Conservation (phyloP, 352 stramenopile species). For the Pythium vanterpoolii region DNA sequence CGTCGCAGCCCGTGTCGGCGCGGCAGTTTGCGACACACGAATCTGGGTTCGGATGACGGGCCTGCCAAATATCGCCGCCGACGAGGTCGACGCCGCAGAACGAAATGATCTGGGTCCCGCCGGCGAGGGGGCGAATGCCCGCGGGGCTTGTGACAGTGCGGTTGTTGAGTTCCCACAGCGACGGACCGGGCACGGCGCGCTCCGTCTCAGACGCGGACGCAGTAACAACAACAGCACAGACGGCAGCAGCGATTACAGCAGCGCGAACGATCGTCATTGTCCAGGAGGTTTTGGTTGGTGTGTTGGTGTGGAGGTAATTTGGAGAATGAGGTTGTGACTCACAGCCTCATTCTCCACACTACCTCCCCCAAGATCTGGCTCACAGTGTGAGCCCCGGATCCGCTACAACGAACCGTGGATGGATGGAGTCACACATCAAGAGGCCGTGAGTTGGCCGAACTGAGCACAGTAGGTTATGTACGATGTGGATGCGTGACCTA, state of each 20-base stretch:
- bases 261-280: background rate
- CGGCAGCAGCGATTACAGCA: background rate
- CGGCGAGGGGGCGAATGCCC: background rate
- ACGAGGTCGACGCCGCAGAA: conserved; percentile 1
- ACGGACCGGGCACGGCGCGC: background rate
- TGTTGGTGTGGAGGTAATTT: no score
- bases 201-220: no score
- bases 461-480: no score
- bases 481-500: no score
- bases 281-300: no score
- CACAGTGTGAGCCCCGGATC: no score
- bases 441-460: no score
- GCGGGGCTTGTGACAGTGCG: background rate
- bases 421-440: no score
- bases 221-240: background rate
- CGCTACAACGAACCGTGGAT: no score
- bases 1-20: background rate
- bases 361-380: no score
- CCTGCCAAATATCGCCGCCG: background rate
- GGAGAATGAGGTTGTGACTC: no score
- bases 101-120: background rate
- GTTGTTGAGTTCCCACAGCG: conserved; percentile 4
- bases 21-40: background rate
- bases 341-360: no score
- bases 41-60: background rate